phyloP scores from a whole-genome alignment of 1,284 basidiomycete genomes.

The Pseudozyma sp. region DNA sequence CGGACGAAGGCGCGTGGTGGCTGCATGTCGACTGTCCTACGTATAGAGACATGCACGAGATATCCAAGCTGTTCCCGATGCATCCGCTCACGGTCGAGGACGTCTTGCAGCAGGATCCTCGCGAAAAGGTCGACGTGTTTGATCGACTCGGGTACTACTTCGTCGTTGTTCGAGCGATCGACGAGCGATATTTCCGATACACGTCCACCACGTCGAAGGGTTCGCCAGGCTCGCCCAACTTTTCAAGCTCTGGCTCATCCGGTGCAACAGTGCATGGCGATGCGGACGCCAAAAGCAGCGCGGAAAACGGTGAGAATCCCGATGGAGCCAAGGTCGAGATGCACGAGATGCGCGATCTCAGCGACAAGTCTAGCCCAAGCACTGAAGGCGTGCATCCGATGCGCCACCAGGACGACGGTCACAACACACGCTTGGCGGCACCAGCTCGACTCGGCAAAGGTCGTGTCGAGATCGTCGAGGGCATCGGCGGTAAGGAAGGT shows the following conservation, averaged over 20 bases:
- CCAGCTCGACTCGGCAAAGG: slow-evolving; percentile 41
- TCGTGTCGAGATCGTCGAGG: slow-evolving; percentile 74
- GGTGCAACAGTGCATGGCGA: slow-evolving; percentile 28
- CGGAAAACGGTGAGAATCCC: slow-evolving; percentile 2
- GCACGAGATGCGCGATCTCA: slow-evolving; percentile 46
- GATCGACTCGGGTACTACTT: slow-evolving; percentile 92
- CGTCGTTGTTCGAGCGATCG: slow-evolving; percentile 86
- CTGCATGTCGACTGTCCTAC: slow-evolving; percentile 89
- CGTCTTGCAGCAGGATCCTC: slow-evolving; percentile 90
- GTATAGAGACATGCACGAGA: slow-evolving; percentile 87
- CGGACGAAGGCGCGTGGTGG: slow-evolving; percentile 78
- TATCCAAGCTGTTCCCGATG: slow-evolving; percentile 88
- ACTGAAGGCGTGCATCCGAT: not conserved
- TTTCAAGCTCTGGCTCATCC: slow-evolving; percentile 18
- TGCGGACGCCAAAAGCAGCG: slow-evolving; percentile 10
- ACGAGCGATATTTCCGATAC: slow-evolving; percentile 74
- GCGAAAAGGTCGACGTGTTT: slow-evolving; percentile 92
- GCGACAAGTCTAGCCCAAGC: not conserved
- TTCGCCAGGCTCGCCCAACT: slow-evolving; percentile 29
- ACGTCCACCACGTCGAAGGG: slow-evolving; percentile 66
- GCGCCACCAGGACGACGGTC: slow-evolving; percentile 6
- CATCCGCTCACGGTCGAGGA: slow-evolving; percentile 96
- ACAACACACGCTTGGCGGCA: slow-evolving; percentile 26
- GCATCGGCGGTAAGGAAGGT: slow-evolving; percentile 73
- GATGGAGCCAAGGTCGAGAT: slow-evolving; percentile 9